phyloP scores from a whole-genome alignment of 306 rosid genomes.

The Cajanus cajan region DNA sequence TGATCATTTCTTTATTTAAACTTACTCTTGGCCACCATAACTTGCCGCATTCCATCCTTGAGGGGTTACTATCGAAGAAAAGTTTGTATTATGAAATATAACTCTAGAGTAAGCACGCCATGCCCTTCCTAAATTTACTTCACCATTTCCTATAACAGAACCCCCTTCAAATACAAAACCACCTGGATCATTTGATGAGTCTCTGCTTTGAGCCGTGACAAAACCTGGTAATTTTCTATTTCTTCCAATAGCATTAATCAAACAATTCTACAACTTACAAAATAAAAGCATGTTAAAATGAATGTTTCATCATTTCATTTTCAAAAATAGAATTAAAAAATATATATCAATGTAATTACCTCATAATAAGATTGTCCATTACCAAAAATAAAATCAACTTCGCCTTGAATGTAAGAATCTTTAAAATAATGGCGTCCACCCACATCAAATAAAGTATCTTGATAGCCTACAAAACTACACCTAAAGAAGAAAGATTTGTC shows the following conservation, averaged over 20 bases:
- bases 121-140: conserved; percentile 43
- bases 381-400: conserved; percentile 43
- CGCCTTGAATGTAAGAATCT: conserved; percentile 34
- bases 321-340: neutral
- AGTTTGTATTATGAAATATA: neutral
- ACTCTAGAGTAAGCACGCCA: neutral
- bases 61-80: conserved; percentile 17
- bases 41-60: conserved; percentile 27
- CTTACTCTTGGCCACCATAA: conserved; percentile 42
- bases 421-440: conserved; percentile 18
- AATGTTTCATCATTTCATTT: neutral
- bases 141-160: conserved; percentile 20
- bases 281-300: neutral
- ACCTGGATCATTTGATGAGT: neutral
- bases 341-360: neutral
- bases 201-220: conserved; percentile 40
- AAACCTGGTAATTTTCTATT: neutral
- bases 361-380: conserved; percentile 32
- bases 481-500: neutral
- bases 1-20: neutral
- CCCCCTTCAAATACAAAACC: conserved; percentile 43
- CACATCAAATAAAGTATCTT: conserved; percentile 40
- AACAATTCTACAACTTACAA: conserved; percentile 12
- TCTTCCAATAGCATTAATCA: neutral
- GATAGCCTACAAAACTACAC: conserved; percentile 17